These are phyloP conservation scores for Pseudogymnoascus sp. DNA, from an alignment of 2,329 filamentous ascomycete genomes.

Conservation along the genomic window DNA sequence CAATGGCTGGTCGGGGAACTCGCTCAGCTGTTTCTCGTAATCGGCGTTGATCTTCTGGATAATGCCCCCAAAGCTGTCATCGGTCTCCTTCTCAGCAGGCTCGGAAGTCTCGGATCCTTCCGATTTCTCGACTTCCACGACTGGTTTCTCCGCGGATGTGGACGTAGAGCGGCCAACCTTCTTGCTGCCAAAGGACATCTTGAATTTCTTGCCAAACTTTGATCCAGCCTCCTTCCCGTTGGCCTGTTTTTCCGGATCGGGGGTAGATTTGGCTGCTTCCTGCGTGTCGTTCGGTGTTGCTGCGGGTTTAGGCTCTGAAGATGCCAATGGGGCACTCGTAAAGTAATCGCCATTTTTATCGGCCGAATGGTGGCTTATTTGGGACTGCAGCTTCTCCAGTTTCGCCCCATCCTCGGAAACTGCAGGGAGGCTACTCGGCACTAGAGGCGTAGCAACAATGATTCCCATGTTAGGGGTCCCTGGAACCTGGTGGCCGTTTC, in stretches of 20 bases:
- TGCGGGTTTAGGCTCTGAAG: conserved; percentile 37
- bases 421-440: conserved; percentile 33
- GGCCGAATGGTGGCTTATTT: conserved; percentile 50
- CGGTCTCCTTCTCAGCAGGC: conserved; percentile 61
- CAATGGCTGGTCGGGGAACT: conserved; percentile 44
- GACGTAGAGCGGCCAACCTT: conserved; percentile 67
- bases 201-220: conserved; percentile 77
- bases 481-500: conserved; percentile 53
- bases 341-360: conserved; percentile 70
- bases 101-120: conserved; percentile 49
- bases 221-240: conserved; percentile 51
- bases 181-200: conserved; percentile 69
- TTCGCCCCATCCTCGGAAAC: conserved; percentile 41
- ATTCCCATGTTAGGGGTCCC: conserved; percentile 75
- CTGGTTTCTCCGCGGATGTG: conserved; percentile 61
- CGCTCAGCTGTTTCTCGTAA: conserved; percentile 59
- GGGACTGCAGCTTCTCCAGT: conserved; percentile 47
- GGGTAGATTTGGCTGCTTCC: conserved; percentile 39
- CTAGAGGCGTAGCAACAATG: conserved; percentile 61
- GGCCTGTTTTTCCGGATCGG: conserved; percentile 49
- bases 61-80: conserved; percentile 65
- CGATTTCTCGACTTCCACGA: conserved; percentile 57
- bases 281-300: conserved; percentile 38
- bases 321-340: conserved; percentile 47
- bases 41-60: conserved; percentile 64